Base-by-base conservation (phyloP, 495 filamentous ascomycete genomes). In the Xylaria bambusicola region DNA sequence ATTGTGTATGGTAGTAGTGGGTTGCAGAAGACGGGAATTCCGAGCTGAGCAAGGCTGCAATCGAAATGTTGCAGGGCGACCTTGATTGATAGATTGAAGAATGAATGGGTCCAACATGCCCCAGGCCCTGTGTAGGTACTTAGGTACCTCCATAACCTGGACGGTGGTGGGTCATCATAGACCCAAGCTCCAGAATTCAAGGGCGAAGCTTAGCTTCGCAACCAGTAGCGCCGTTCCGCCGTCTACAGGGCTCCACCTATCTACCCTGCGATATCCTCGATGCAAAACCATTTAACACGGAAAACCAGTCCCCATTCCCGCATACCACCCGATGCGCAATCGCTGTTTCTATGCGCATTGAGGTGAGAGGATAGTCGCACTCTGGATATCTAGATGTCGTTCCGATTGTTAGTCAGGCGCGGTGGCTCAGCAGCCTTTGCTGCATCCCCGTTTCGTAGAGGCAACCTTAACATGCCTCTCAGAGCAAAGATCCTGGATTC, bases 401-500 rank as follows among this genome's bases (percentile, higher is more conserved):
- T 69, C 67, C 70, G 69, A 58, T 60, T 71, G 31, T 57, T 79
- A 31, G 67, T 66, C 54, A 64, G 67, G 56, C 72, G 75, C 62
- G 74, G 74, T 67, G 73, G 64, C 60, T 62, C 67, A 57, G 73
- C 75, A 62, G 73, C 71, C 46, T 52, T 62, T 61, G 63, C 71
- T 66, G 63, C 70, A 45, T 73, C 67, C 66, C 71, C 76, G 51
- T 68, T 69, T 58, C 73, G 70, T 62, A 65, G 70, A 54, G 29
- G 52, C 23, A 53, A 44, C 47, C 58, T 77, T 64, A 79, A 73
- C 50, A 97, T 98, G 93, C 93, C 93, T 72, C 80, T 98, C 60
- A 86, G 86, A 80, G 91, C 93, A 52, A 95, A 92, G 71, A 82
- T 97, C 61, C 76, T 82, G 62, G 82, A 85, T 72, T 82, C 86